These are phyloP conservation scores for Plantago elongata DNA, from an alignment of 257 asterid species.

Conservation along the genomic window DNA sequence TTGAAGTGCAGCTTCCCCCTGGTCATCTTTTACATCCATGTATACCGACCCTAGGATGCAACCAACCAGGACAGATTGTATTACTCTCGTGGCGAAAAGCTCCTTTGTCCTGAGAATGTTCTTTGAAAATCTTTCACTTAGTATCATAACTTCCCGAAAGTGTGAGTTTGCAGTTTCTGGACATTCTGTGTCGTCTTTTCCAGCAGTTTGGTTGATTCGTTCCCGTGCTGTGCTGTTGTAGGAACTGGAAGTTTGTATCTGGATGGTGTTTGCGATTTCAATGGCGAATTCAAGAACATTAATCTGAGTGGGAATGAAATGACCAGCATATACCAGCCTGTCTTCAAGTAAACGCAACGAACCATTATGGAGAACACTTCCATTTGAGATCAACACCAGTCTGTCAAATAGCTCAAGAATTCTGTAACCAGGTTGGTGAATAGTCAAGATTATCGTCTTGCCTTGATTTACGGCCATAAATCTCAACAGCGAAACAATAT, in stretches of 20 bases:
- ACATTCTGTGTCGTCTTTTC: conserved; percentile 4
- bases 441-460: conserved; percentile 65
- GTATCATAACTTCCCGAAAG: conserved; percentile 42
- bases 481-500: conserved; percentile 45
- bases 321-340: conserved; percentile 36
- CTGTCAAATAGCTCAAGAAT: conserved; percentile 64
- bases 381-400: conserved; percentile 59
- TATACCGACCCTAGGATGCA: conserved; percentile 61
- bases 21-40: conserved; percentile 46
- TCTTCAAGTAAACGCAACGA: conserved; percentile 46
- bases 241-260: conserved; percentile 26
- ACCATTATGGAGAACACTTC: conserved; percentile 57
- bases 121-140: conserved; percentile 55
- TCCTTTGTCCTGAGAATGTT: conserved; percentile 72
- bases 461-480: conserved; percentile 39
- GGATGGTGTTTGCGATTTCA: conserved; percentile 33
- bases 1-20: conserved; percentile 37
- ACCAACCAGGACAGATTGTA: conserved; percentile 61
- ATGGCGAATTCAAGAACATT: conserved; percentile 80
- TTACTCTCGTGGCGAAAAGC: conserved; percentile 57
- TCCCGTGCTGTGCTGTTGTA: conserved; percentile 2
- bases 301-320: conserved; percentile 50
- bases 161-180: conserved; percentile 39
- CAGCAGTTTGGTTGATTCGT: neutral
- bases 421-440: conserved; percentile 85